Evolutionary conservation across 2,329 filamentous ascomycete species (phyloP), one percentile per base, ranked within the genome.

Genomic region (Monosporascus sp.): DNA sequence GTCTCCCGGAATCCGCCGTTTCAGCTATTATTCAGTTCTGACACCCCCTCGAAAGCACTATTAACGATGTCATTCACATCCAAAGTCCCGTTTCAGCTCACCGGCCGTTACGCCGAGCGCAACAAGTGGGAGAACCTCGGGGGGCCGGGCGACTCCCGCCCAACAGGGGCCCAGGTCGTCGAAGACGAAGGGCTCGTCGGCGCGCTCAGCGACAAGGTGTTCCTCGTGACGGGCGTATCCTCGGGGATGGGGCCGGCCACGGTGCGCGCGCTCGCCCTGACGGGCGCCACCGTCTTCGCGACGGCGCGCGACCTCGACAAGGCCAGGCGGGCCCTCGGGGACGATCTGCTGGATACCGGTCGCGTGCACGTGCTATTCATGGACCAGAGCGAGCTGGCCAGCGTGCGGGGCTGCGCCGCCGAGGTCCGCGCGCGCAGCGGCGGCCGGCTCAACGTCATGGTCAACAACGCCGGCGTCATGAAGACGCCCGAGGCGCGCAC

Each of bases 381-480:
- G 55, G 67, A 70, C 44, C 59, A 63, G 44, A 52, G 52, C 9
- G 62, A 62, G 7, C 60, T 75, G 5, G 59, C 63, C 14, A 71
- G 61, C 48, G 66, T 76, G 11, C 68, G 66, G 36, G 48, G 56
- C 36, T 62, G 53, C 20, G 63, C 62, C 25, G 58, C 50, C 14
- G 60, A 59, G 45, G 62, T 65, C 49, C 49, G 55, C 18, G 27
- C 48, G n/a, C 51, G 45, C 53, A 60, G 55, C 43, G 54, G 41
- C 44, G 36, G 38, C 35, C 60, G 57, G 39, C 55, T 70, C 31
- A 58, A 66, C 50, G 52, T 65, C 31, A 18, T 79, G 37, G 67
- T 78, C 61, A 67, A 65, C 58, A 78, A 78, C 58, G 75, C 71
- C 1, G 75, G 70, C 5, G 70, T 81, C 44, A 76, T 79, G 67